These are phyloP conservation scores for Lasiosphaeriaceae sp. DNA, from an alignment of 495 filamentous ascomycete species.

Conservation along the genomic window DNA sequence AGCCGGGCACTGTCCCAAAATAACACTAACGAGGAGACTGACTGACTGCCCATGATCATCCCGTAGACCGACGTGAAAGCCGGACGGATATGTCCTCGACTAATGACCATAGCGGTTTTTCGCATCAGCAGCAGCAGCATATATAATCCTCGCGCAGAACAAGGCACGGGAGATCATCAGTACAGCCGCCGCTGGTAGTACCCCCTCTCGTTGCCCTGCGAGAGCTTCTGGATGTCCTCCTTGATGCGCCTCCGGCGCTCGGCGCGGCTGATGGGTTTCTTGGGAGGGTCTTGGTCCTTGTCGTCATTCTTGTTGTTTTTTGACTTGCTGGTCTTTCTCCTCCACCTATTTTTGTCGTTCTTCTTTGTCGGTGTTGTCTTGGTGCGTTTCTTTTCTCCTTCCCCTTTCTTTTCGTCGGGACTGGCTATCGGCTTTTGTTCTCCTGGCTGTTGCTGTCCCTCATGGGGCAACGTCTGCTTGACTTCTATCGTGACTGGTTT, in stretches of 20 bases:
- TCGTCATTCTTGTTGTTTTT: constrained; percentile 15
- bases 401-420: background rate
- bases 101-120: no score
- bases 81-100: no score
- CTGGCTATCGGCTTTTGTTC: background rate
- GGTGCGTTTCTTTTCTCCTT: background rate
- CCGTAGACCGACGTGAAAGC: no score
- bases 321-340: constrained; percentile 5
- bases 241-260: constrained; percentile 48
- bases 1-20: no score
- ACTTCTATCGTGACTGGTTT: background rate
- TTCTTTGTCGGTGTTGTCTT: background rate
- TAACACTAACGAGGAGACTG: no score
- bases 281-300: constrained; percentile 15
- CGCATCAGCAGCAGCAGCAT: no score
- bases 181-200: constrained; percentile 46
- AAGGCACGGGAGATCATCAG: constrained; percentile 18
- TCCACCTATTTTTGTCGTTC: background rate
- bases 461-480: background rate
- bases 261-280: constrained; percentile 39
- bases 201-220: constrained; percentile 35
- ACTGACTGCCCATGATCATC: no score
- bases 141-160: background rate
- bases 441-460: background rate
- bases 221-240: constrained; percentile 44